Evolutionary conservation across 2,329 filamentous ascomycete genomes (phyloP).

Genomic region (Aschersonia sp.): DNA sequence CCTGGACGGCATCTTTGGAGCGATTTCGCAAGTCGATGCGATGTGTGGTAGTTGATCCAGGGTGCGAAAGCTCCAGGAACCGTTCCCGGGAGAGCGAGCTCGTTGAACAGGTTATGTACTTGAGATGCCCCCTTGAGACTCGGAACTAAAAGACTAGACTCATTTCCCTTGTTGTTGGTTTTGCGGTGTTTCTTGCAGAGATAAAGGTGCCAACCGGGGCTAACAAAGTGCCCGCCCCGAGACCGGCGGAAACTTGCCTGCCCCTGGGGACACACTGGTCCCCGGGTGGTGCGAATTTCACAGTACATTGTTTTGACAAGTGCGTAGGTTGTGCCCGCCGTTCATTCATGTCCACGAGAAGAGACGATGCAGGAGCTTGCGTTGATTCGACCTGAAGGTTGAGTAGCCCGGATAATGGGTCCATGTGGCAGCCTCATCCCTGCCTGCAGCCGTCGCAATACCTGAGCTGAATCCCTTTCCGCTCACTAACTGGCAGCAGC

Average conservation of each 20-base stretch:
- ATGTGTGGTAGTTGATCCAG: too few species aligned
- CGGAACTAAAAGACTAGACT: too few species aligned
- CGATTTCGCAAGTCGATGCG: background rate
- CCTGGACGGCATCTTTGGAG: slow-evolving; percentile 12
- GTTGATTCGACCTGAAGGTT: background rate
- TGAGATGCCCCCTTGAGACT: too few species aligned
- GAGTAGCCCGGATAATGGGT: background rate
- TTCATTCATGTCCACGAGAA: background rate
- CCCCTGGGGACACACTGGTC: background rate
- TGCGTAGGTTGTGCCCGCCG: background rate
- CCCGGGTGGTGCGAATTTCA: background rate
- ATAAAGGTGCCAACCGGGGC: too few species aligned
- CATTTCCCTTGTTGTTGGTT: too few species aligned
- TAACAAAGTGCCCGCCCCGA: background rate
- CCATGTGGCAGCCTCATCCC: background rate
- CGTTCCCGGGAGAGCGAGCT: too few species aligned
- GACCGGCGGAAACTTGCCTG: background rate
- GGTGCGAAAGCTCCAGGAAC: too few species aligned
- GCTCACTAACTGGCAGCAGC: background rate
- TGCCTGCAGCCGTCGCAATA: slow-evolving; percentile 6
- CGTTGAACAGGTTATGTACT: too few species aligned
- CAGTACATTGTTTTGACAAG: background rate
- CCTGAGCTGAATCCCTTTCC: background rate
- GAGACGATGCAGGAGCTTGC: background rate
- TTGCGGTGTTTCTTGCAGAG: background rate